Evolutionary conservation across 768 basidiomycete genomes (phyloP), one percentile per base, ranked within the genome.

Genomic region (Lentinus brumalis): DNA sequence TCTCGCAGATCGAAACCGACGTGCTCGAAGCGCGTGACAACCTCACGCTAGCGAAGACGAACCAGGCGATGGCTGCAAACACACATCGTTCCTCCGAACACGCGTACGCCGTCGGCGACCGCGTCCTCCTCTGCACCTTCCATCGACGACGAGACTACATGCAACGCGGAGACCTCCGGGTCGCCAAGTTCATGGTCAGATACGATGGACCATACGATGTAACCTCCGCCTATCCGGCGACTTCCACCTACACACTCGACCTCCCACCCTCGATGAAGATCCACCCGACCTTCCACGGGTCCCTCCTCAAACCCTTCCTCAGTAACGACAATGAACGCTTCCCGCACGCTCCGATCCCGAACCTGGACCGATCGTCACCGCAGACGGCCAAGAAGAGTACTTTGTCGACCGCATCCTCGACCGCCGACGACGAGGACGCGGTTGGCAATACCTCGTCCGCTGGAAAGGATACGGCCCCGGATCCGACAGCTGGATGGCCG

Each of bases 301-400:
- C 51, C 0, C 46, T 60, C 15, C 59, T 70, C 0, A 38, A 44
- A 5, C 42, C 46, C 21, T 26, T 26, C 5, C 62, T 44, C 14
- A 12, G 56, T 0, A 21, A 42, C 11, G 67, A 70, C 40, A 58
- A 70, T 35, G 16, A 45, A 0, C 67, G 60, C 54, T 69, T 66
- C 7, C 35, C 21, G 21, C 21, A 26, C 21, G 2, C 26, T 38
- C 0, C 51, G 56, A 9, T 46, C 53, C 3, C 32, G 14, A 45
- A 7, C 63, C 62, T 0, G 63, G 65, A 1, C 65, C 68, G 0
- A 29, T 68, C 0, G 16, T 67, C 1, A 61, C 49, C 7, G 1
- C n/a, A 0, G 45, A 56, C 14, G 62, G 69, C 2, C n/a, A 39
- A 7, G 54, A 64, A 38, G 66, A 69, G 38, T 58, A 52, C 21